These are phyloP conservation scores for Zymoseptoria brevis DNA, from an alignment of 2,329 filamentous ascomycete genomes.

Conservation along the genomic window DNA sequence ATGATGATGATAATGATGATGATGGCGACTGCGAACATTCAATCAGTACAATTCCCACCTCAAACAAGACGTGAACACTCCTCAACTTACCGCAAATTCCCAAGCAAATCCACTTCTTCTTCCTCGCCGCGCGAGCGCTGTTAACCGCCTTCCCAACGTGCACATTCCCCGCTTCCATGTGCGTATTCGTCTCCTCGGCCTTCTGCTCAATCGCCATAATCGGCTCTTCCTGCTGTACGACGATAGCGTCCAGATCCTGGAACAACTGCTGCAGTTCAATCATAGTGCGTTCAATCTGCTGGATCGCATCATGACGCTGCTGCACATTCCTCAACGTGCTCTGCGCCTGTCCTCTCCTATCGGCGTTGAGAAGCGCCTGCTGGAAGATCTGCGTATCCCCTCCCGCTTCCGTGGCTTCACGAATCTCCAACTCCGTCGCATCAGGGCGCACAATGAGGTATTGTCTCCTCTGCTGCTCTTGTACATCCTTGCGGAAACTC, in stretches of 20 bases:
- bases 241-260: slow-evolving; percentile 77
- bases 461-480: slow-evolving; percentile 79
- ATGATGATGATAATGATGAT: slow-evolving; percentile 33
- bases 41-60: no score
- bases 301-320: slow-evolving; percentile 75
- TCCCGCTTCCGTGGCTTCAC: slow-evolving; percentile 65
- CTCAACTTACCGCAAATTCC: slow-evolving; percentile 54
- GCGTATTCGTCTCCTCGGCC: slow-evolving; percentile 74
- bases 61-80: no score
- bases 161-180: slow-evolving; percentile 76
- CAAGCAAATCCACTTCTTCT: slow-evolving; percentile 96
- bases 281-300: slow-evolving; percentile 88
- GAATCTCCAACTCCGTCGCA: slow-evolving; percentile 66
- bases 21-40: slow-evolving; percentile 28
- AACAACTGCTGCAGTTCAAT: slow-evolving; percentile 80
- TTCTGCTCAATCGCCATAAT: slow-evolving; percentile 78
- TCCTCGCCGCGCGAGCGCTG: slow-evolving; percentile 70
- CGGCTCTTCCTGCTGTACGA: slow-evolving; percentile 76
- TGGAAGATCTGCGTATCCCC: slow-evolving; percentile 74
- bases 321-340: slow-evolving; percentile 71
- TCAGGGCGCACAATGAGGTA: slow-evolving; percentile 72
- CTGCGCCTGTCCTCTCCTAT: slow-evolving; percentile 72
- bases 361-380: slow-evolving; percentile 74
- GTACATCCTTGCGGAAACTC: slow-evolving; percentile 68
- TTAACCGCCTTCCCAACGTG: slow-evolving; percentile 75